phyloP scores from a whole-genome alignment of 2,329 filamentous ascomycete species.

The Scorias spongiosa region DNA sequence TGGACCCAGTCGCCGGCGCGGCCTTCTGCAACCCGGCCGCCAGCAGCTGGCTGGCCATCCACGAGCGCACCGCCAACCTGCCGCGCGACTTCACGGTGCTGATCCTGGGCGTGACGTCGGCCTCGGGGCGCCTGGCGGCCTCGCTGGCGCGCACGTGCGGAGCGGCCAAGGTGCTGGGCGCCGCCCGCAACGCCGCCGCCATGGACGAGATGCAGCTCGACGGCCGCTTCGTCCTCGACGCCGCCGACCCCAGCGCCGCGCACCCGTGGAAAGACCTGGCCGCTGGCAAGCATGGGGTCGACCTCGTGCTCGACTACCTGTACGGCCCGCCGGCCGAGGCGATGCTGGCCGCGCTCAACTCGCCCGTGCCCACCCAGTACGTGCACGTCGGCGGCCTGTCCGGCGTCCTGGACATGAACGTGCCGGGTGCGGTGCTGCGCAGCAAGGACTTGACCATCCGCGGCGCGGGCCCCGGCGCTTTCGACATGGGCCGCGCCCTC shows the following conservation, averaged over 20 bases:
- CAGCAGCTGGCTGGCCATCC: constrained; percentile 43
- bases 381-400: constrained; percentile 37
- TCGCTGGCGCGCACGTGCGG: constrained; percentile 34
- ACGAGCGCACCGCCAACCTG: constrained; percentile 26
- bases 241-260: constrained; percentile 21
- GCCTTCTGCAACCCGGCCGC: constrained; percentile 40
- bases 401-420: constrained; percentile 19
- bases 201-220: constrained; percentile 33
- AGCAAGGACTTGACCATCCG: constrained; percentile 32
- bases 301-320: constrained; percentile 44
- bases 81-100: constrained; percentile 32
- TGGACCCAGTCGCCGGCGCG: constrained; percentile 37
- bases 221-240: constrained; percentile 27
- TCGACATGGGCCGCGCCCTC: constrained; percentile 10
- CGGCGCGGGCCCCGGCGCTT: constrained; percentile 16
- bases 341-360: constrained; percentile 27
- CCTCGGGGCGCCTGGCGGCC: constrained; percentile 37
- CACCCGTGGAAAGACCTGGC: constrained; percentile 7
- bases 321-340: constrained; percentile 33
- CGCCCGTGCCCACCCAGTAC: constrained; percentile 34
- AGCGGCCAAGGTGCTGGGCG: constrained; percentile 35
- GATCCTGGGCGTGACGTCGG: constrained; percentile 39
- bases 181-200: constrained; percentile 32
- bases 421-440: constrained; percentile 32
- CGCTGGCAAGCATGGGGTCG: constrained; percentile 21